Evolutionary conservation across 2,329 filamentous ascomycete genomes (phyloP).

Genomic region (Xylaria digitata): DNA sequence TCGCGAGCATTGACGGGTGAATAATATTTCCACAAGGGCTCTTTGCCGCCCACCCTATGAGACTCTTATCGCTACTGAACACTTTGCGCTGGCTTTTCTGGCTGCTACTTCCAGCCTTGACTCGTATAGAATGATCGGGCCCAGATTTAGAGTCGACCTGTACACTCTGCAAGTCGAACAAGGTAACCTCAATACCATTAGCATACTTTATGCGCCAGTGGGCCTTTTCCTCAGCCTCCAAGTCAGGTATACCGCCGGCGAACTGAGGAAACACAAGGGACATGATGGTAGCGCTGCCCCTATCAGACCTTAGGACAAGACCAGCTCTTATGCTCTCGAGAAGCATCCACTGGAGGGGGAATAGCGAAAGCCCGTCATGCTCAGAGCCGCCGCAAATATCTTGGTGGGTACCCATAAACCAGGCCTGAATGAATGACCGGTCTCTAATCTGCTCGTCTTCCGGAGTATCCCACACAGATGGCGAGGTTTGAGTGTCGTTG

Average conservation of each 20-base stretch:
- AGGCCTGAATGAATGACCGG: slow-evolving; percentile 30
- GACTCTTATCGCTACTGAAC: slow-evolving; percentile 10
- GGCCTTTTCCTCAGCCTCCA: slow-evolving; percentile 23
- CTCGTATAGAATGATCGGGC: slow-evolving; percentile 20
- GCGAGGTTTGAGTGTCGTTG: slow-evolving; percentile 24
- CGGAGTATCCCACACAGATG: slow-evolving; percentile 7
- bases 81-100: slow-evolving; percentile 19
- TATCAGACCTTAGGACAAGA: slow-evolving; percentile 17
- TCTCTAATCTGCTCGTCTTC: neutral
- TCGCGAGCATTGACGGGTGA: slow-evolving; percentile 26
- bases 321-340: slow-evolving; percentile 31
- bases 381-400: slow-evolving; percentile 31
- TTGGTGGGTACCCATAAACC: slow-evolving; percentile 30
- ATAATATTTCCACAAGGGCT: slow-evolving; percentile 26
- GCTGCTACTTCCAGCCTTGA: slow-evolving; percentile 2
- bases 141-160: slow-evolving; percentile 20
- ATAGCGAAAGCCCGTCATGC: slow-evolving; percentile 31
- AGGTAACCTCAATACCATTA: slow-evolving; percentile 25
- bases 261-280: slow-evolving; percentile 31
- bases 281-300: neutral
- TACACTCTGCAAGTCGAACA: slow-evolving; percentile 33
- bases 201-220: slow-evolving; percentile 27
- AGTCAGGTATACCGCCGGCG: slow-evolving; percentile 19
- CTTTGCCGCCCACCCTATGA: slow-evolving; percentile 15
- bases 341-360: slow-evolving; percentile 33